phyloP scores from a whole-genome alignment of 306 rosid genomes.

The Luffa acutangula region DNA sequence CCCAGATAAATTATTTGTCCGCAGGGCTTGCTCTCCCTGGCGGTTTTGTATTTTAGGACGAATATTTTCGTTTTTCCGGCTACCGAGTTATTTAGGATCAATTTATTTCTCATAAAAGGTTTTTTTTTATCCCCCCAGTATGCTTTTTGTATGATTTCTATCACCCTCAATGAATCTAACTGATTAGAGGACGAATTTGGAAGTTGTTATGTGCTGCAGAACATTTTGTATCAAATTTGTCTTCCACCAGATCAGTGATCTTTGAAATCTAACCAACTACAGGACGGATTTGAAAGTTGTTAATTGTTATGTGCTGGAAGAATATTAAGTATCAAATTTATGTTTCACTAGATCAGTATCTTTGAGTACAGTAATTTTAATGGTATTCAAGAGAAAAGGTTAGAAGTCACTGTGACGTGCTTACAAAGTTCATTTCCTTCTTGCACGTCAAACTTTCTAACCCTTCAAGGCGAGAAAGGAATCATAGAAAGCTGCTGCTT shows the following conservation, averaged over 20 bases:
- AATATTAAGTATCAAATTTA: background rate
- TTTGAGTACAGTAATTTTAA: background rate
- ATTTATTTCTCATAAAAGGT: slow-evolving; percentile 65
- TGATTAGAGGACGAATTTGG: background rate
- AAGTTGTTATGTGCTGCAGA: background rate
- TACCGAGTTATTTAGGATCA: slow-evolving; percentile 68
- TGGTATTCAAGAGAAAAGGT: background rate
- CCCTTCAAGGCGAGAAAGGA: slow-evolving; percentile 47
- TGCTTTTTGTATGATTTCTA: background rate
- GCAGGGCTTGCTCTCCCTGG: background rate
- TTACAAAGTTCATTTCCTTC: background rate
- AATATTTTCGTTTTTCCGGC: slow-evolving; percentile 81
- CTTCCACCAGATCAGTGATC: background rate
- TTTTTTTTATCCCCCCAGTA: background rate
- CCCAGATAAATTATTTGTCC: background rate
- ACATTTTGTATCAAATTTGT: background rate
- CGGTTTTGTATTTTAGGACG: slow-evolving; percentile 30
- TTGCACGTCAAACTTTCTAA: background rate
- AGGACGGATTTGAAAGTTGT: background rate
- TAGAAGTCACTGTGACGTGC: background rate
- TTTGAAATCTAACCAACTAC: background rate
- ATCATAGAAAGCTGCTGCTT: slow-evolving; percentile 62
- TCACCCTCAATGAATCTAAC: background rate
- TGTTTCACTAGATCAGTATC: background rate
- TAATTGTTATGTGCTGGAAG: background rate